Conservation (phyloP, 2,329 filamentous ascomycete genomes). For the Talaromyces sp. region DNA sequence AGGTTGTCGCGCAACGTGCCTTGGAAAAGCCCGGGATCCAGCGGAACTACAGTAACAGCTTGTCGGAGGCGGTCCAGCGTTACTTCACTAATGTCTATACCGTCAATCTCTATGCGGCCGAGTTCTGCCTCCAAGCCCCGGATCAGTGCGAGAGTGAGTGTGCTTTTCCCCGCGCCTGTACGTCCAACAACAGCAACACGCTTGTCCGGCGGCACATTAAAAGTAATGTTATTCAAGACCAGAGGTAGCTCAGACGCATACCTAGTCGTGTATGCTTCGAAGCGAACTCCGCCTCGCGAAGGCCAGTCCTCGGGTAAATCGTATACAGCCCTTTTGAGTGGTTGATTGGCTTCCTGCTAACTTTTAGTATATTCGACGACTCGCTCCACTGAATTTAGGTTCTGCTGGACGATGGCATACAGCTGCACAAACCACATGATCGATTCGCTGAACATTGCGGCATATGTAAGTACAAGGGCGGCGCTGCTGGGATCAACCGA, state of each 20-base stretch:
- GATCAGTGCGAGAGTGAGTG: slow-evolving; percentile 26
- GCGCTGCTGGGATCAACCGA: not conserved
- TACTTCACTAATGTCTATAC: slow-evolving; percentile 6
- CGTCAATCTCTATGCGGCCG: slow-evolving; percentile 26
- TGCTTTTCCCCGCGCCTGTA: slow-evolving; percentile 31
- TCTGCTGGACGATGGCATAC: slow-evolving; percentile 1
- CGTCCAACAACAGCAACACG: slow-evolving; percentile 29
- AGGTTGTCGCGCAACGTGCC: not conserved
- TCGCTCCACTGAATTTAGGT: slow-evolving; percentile 3
- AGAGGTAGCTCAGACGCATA: slow-evolving; percentile 8
- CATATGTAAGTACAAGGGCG: not conserved
- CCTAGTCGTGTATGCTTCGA: not conserved
- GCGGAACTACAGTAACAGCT: not conserved
- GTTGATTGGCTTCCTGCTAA: not conserved
- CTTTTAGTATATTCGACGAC: not conserved
- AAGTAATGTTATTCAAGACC: slow-evolving; percentile 21
- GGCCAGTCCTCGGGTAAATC: slow-evolving; percentile 1
- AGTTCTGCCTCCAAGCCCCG: slow-evolving; percentile 23
- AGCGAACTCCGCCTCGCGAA: not conserved
- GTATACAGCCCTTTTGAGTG: not conserved
- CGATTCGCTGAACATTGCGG: not conserved
- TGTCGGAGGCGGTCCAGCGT: not conserved
- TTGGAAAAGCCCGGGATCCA: not conserved
- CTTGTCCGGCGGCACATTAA: slow-evolving; percentile 21
- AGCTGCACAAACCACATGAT: slow-evolving; percentile 5